Conservation (phyloP, 495 filamentous ascomycete species). For the Glonium stellatum region DNA sequence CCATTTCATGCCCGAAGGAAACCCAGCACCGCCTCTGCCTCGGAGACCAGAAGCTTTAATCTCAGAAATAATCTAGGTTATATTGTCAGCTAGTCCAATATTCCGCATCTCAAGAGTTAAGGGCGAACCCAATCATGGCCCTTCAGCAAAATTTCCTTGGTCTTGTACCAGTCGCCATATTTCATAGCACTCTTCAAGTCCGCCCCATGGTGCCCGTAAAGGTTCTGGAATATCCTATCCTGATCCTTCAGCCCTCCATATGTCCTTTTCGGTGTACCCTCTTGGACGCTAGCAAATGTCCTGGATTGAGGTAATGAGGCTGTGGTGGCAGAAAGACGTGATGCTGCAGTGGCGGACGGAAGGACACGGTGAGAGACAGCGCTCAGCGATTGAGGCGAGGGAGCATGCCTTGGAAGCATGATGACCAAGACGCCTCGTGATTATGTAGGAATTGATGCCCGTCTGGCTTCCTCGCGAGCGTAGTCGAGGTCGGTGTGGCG, state of each 20-base stretch:
- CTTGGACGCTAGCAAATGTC: constrained; percentile 82
- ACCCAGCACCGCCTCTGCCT: constrained; percentile 94
- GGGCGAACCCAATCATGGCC: constrained; percentile 84
- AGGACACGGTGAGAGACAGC: constrained; percentile 51
- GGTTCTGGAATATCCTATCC: constrained; percentile 97
- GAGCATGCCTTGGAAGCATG: constrained; percentile 39
- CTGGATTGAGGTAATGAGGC: constrained; percentile 46
- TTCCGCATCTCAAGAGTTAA: not conserved
- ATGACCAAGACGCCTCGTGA: constrained; percentile 18
- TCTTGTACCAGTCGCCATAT: constrained; percentile 98
- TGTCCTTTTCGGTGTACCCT: constrained; percentile 64
- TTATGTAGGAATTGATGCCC: constrained; percentile 25
- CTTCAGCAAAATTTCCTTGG: constrained; percentile 94
- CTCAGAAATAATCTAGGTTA: constrained; percentile 74
- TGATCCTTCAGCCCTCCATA: constrained; percentile 88
- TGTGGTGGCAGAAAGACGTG: constrained; percentile 34
- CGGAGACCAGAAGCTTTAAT: constrained; percentile 93
- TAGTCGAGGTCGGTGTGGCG: constrained; percentile 9
- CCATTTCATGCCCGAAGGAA: constrained; percentile 98
- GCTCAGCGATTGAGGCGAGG: constrained; percentile 43
- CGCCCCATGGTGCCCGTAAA: constrained; percentile 84
- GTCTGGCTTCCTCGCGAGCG: constrained; percentile 4
- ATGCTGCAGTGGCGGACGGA: constrained; percentile 39
- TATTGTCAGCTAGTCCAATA: constrained; percentile 4
- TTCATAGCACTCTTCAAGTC: constrained; percentile 94